Evolutionary conservation across 257 asterid species (phyloP).

Genomic region (Forsythia viridissima): DNA sequence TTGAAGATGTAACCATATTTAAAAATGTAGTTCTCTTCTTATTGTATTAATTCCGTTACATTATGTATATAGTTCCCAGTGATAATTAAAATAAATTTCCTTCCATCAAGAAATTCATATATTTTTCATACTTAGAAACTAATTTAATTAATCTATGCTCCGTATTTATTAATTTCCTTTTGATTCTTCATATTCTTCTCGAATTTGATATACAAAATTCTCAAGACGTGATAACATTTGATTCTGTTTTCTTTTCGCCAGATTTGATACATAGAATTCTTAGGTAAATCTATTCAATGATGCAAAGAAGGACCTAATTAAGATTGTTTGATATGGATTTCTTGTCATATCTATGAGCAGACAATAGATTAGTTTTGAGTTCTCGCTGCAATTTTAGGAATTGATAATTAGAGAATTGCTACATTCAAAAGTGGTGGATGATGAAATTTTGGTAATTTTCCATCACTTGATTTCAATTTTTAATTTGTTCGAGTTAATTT

Average conservation of each 20-base stretch:
- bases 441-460: background rate
- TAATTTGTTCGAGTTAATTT: background rate
- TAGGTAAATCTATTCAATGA: too few species aligned
- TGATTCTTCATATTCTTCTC: too few species aligned
- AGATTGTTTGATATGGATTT: background rate
- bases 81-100: background rate
- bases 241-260: too few species aligned
- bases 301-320: too few species aligned
- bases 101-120: background rate
- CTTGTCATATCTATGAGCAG: background rate
- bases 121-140: background rate
- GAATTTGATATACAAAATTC: too few species aligned
- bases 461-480: background rate
- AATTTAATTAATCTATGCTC: too few species aligned
- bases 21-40: background rate
- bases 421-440: background rate
- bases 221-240: too few species aligned
- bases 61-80: background rate
- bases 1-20: background rate
- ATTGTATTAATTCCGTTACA: background rate
- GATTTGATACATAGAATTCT: too few species aligned
- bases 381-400: background rate
- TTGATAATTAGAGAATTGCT: background rate
- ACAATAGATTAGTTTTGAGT: background rate
- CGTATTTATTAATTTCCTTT: background rate